Base-by-base conservation (phyloP, 805 yeast species). In the Blastobotrys robertii region DNA sequence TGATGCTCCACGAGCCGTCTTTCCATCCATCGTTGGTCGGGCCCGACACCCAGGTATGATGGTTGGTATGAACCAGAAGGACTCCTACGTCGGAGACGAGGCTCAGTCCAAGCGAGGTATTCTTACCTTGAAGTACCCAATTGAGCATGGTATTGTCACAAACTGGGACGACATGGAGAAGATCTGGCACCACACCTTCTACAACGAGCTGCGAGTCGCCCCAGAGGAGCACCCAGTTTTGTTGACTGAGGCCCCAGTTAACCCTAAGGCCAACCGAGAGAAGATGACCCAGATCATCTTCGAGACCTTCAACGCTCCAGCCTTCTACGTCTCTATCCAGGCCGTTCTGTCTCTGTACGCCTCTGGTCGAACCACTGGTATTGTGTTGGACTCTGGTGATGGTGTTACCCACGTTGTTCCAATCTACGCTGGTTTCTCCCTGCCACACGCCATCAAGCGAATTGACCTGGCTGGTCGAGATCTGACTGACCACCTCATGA, bases 111-210 rank as follows among this genome's bases (percentile, higher is more conserved):
- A 92, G 84, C 87, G 98, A 84, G 98, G 98, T 88, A 88, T 92
- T 69, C 82, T 92, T 67, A 86, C 96, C 64, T 77, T 92, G 69
- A 84, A 95, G 74, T 92, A 92, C 78, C 98, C 98, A 67, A 37
- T 90, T 68, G 97, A 92, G 78, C 98, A 92, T 79, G 98, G 98
- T 84, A 87, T 92, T 60, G 97, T 92, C 55, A 90, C 95, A 73
- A 87, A 92, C 87, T 92, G 98, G 98, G 97, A 90, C 69, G 98
- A 92, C 68, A 92, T 92, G 98, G 98, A 92, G 77, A 90, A 90
- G 76, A 92, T 92, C 79, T 92, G 98, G 98, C 97, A 92, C 73
- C 98, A 92, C 80, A 92, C 97, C 62, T 92, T 92, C 81, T 90
- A 88, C 90, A 92, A 92, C 76, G 98, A 92, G 76, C 83, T 92